phyloP scores from a whole-genome alignment of 192 early-diverging fungal genomes.

The Tieghemiomyces parasiticus region DNA sequence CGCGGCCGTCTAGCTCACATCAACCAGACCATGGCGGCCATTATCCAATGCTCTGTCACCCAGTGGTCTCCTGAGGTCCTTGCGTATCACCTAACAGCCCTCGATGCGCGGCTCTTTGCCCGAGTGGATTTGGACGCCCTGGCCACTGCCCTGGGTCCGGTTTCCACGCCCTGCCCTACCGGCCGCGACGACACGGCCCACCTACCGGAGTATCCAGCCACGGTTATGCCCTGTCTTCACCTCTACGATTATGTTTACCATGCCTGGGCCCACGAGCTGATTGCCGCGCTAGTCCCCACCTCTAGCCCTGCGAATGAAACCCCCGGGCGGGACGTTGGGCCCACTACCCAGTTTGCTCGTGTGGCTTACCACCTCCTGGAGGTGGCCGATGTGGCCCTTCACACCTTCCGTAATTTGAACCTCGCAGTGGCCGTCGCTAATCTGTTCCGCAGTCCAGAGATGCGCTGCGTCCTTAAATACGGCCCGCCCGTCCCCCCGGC shows the following conservation, averaged over 20 bases:
- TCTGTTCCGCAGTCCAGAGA: background rate
- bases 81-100: background rate
- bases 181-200: background rate
- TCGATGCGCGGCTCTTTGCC: constrained; percentile 2
- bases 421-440: background rate
- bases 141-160: background rate
- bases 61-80: background rate
- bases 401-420: constrained; percentile 8
- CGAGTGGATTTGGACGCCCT: background rate
- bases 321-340: background rate
- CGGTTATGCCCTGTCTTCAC: background rate
- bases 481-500: background rate
- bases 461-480: background rate
- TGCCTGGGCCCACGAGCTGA: constrained; percentile 2
- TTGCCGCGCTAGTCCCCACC: background rate
- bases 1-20: constrained; percentile 3
- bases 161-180: background rate
- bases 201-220: background rate
- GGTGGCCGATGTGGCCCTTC: background rate
- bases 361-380: background rate
- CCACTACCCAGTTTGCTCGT: background rate
- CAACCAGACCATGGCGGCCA: background rate
- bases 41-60: background rate
- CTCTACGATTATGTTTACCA: constrained; percentile 3
- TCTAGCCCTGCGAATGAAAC: background rate